phyloP scores from a whole-genome alignment of 208 protist species.

The Wallacemonas sp. region DNA sequence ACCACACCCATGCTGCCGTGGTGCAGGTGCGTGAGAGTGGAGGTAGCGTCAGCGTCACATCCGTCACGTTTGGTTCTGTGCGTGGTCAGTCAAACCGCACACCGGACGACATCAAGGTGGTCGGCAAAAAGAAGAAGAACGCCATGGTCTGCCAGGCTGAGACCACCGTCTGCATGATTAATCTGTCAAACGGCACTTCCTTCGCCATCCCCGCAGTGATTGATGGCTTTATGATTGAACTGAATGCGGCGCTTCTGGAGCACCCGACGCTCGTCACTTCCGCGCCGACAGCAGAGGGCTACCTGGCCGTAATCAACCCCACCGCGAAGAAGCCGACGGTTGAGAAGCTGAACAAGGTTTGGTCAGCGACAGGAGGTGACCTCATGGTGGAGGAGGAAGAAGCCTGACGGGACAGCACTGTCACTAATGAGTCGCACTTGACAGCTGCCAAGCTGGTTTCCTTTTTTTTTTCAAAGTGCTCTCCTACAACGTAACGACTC shows the following conservation, averaged over 20 bases:
- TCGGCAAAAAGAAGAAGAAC: conserved; percentile 87
- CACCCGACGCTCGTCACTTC: conserved; percentile 53
- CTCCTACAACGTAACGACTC: no score
- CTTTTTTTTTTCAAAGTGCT: conserved; percentile 4
- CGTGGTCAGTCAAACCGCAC: conserved; percentile 47
- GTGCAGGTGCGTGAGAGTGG: neutral
- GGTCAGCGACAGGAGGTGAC: conserved; percentile 71
- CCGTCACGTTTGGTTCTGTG: conserved; percentile 45
- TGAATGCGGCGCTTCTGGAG: conserved; percentile 61
- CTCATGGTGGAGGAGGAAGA: conserved; percentile 48
- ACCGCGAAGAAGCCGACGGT: conserved; percentile 35
- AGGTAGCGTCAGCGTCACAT: conserved; percentile 11
- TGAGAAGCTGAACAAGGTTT: conserved; percentile 43
- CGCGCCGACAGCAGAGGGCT: conserved; percentile 71
- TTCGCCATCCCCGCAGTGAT: conserved; percentile 76
- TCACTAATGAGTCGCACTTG: no score
- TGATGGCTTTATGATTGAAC: conserved; percentile 80
- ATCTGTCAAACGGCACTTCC: conserved; percentile 40
- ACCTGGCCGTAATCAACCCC: conserved; percentile 76
- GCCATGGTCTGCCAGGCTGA: conserved; percentile 78
- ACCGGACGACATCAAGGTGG: conserved; percentile 53
- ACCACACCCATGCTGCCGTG: conserved; percentile 61
- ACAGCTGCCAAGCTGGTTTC: no score
- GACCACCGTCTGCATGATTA: conserved; percentile 72
- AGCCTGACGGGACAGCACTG: no score